These are phyloP conservation scores for Daedaleopsis sinensis DNA, from an alignment of 768 basidiomycete genomes.

Conservation along the genomic window DNA sequence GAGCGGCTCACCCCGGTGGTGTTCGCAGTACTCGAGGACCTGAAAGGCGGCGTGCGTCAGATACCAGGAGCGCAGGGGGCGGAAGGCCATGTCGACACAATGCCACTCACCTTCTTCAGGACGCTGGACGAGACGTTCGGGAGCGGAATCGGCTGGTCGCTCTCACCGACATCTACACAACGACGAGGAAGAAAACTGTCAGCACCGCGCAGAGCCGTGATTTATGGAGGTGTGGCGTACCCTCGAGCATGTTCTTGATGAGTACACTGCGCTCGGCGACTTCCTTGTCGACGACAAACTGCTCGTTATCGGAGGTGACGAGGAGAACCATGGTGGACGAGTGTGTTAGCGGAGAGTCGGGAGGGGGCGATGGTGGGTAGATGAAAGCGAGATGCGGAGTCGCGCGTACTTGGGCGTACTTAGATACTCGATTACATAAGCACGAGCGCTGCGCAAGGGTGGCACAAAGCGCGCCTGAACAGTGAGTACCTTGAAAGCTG, in stretches of 20 bases:
- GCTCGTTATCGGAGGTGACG: conserved; percentile 94
- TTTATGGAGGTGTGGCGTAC: conserved; percentile 40
- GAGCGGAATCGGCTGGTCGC: conserved; percentile 90
- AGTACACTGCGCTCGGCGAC: conserved; percentile 95
- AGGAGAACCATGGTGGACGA: conserved; percentile 71
- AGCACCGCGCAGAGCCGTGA: not conserved
- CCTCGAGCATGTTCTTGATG: conserved; percentile 99
- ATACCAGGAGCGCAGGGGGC: too few relatives aligned
- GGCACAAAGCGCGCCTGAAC: not conserved
- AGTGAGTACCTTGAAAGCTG: too few relatives aligned
- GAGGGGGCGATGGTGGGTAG: conserved; percentile 20
- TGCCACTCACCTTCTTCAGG: conserved; percentile 75
- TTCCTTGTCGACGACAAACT: conserved; percentile 90
- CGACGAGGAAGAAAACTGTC: not conserved
- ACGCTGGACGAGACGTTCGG: conserved; percentile 94
- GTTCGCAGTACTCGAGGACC: conserved; percentile 99
- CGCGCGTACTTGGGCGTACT: conserved; percentile 11
- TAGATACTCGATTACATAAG: conserved; percentile 21
- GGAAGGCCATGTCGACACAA: too few relatives aligned
- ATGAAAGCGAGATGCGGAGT: conserved; percentile 7
- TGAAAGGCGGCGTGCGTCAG: conserved; percentile 35
- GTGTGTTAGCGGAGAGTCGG: conserved; percentile 17
- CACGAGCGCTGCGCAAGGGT: conserved; percentile 11
- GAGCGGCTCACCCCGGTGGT: conserved; percentile 96
- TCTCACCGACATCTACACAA: conserved; percentile 85